Evolutionary conservation across 2,329 filamentous ascomycete genomes (phyloP), one percentile per base, ranked within the genome.

Genomic region (Lizonia empirigonia): DNA sequence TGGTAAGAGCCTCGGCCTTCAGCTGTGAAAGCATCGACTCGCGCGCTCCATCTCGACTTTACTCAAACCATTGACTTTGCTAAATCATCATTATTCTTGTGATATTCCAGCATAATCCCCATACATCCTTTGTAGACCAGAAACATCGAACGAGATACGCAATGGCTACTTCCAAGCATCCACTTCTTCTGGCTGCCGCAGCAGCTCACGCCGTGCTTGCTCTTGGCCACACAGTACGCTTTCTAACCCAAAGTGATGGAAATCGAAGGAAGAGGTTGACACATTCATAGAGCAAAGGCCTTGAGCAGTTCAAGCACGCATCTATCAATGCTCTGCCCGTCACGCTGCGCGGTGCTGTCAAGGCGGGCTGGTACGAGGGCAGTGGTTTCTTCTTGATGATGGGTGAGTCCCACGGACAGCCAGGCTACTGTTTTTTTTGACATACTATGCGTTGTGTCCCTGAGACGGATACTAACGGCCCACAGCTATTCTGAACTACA

Each of bases 291-390:
- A 56, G 58, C 10, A 72, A 71, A 46, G 70, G 70, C 2, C 58
- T 71, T 12, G 65, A 69, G 7, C 67, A 70, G 30, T 72, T 71
- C 59, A 67, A 68, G 32, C 64, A 73, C 15, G 58, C 65, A 0
- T 67, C 69, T 6, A 50, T 71, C n/a, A 64, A 63, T 26, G 56
- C 62, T 1, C 53, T 73, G 1, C 70, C 70, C 1, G 33, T 51
- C 2, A 23, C 53, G 5, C 60, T 73, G 3, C 67, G 63, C 10
- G 63, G 64, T 18, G 65, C 69, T 8, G 60, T 68, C n/a, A 67
- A 64, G 37, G 63, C 65, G 3, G 69, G 69, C 8, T 73, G 70
- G 70, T 73, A 70, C 37, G 69, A 73, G 41, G 70, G 70, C 7
- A 68, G 65, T 38, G 65, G 67, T 0, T 73, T 72, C 59, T 70